A percentile compares a stretch with the other conserved stretches of the same genome.
These are phyloP conservation scores for Nakazawaea wyomingensis DNA, from an alignment of 805 yeast genomes.

Conservation along the genomic window DNA sequence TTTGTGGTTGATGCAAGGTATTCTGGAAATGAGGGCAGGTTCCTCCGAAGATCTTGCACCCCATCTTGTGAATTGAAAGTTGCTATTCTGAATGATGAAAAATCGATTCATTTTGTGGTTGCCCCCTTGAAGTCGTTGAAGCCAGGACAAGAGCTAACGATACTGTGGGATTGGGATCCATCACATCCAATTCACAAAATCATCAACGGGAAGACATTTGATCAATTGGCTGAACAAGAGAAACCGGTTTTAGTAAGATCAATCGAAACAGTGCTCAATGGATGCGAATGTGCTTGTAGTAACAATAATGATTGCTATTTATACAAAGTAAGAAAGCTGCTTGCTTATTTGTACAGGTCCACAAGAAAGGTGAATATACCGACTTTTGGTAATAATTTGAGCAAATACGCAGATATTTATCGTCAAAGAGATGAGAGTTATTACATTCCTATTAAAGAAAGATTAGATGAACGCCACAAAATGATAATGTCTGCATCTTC, in stretches of 20 bases:
- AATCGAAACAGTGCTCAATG: constrained; percentile 55
- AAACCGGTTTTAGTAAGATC: constrained; percentile 54
- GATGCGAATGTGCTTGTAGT: constrained; percentile 60
- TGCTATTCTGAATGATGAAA: constrained; percentile 34
- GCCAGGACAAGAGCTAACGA: constrained; percentile 65
- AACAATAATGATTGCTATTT: constrained; percentile 48
- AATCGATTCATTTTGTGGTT: constrained; percentile 45
- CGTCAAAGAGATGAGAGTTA: constrained; percentile 28
- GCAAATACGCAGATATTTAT: constrained; percentile 26
- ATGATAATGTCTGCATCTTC: constrained; percentile 2
- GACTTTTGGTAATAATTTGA: constrained; percentile 29
- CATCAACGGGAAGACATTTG: constrained; percentile 43
- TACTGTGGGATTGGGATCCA: constrained; percentile 88
- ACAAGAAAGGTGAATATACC: constrained; percentile 37
- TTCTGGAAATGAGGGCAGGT: constrained; percentile 71
- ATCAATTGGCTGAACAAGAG: constrained; percentile 46
- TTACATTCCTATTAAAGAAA: constrained; percentile 26
- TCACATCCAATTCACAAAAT: constrained; percentile 67
- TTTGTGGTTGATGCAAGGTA: constrained; percentile 76
- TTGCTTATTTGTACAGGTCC: constrained; percentile 54
- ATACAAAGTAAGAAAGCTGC: constrained; percentile 55
- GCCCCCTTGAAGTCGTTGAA: constrained; percentile 51
- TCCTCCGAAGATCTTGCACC: constrained; percentile 67
- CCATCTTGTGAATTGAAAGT: constrained; percentile 70
- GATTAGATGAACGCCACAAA: constrained; percentile 20